Conservation (phyloP, 2,329 filamentous ascomycete genomes). For the Alternaria burnsii region DNA sequence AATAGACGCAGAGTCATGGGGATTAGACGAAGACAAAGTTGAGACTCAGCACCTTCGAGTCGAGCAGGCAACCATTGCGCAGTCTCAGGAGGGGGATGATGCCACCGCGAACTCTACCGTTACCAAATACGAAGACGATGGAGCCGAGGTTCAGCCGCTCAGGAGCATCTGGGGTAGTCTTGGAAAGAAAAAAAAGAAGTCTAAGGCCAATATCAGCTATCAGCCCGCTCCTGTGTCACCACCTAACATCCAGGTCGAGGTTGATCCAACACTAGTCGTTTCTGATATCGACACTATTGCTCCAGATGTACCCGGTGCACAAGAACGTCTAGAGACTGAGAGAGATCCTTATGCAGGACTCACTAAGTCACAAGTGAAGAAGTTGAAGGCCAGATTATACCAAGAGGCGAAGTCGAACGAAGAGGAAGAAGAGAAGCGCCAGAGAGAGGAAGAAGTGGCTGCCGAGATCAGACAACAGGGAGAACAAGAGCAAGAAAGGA, state of each 20-base stretch:
- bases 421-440: slow-evolving; percentile 23
- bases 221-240: background rate
- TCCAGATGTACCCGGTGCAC: background rate
- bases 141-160: background rate
- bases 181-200: background rate
- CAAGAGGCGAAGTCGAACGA: slow-evolving; percentile 29
- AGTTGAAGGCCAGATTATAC: slow-evolving; percentile 48
- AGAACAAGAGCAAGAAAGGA: slow-evolving; percentile 40
- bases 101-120: background rate
- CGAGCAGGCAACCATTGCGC: background rate
- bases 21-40: background rate
- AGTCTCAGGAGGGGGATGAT: background rate
- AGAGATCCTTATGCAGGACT: slow-evolving; percentile 42
- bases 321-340: slow-evolving; percentile 41
- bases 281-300: fast-evolving
- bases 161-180: too few relatives aligned
- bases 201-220: background rate
- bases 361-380: slow-evolving; percentile 41
- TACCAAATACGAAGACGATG: background rate
- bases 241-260: background rate
- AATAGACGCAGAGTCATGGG: background rate
- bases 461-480: slow-evolving; percentile 27
- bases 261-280: background rate
- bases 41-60: background rate
- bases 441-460: slow-evolving; percentile 31